Evolutionary conservation across 1,284 basidiomycete species (phyloP).

Genomic region (Testicularia cyperi): DNA sequence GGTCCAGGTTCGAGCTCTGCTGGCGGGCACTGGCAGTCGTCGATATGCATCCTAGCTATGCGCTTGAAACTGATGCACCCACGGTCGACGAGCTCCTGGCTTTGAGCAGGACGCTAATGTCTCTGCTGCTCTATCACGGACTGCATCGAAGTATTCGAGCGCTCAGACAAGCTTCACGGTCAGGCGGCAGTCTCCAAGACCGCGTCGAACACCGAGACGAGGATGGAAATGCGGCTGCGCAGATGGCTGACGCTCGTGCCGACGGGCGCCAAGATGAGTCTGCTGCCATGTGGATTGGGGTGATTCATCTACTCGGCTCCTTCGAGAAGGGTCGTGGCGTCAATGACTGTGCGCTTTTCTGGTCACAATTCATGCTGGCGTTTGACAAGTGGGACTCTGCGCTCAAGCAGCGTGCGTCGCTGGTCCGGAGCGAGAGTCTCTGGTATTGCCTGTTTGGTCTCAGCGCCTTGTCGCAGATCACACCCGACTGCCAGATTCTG

Average conservation of each 20-base stretch:
- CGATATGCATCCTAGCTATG: constrained; percentile 10
- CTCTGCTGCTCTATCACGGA: constrained; percentile 42
- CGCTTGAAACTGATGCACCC: constrained; percentile 50
- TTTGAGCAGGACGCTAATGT: constrained; percentile 35
- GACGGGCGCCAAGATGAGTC: too few relatives aligned
- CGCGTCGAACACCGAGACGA: too few relatives aligned
- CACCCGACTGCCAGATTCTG: too few relatives aligned
- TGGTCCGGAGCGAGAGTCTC: constrained; percentile 62
- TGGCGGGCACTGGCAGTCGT: constrained; percentile 37
- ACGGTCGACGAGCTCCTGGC: constrained; percentile 20
- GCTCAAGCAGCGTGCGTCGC: constrained; percentile 65
- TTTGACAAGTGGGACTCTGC: constrained; percentile 34
- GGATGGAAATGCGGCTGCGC: too few relatives aligned
- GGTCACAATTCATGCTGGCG: constrained; percentile 41
- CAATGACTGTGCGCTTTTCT: constrained; percentile 18
- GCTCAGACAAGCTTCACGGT: too few relatives aligned
- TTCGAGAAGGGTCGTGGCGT: constrained; percentile 25
- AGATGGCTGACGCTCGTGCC: too few relatives aligned
- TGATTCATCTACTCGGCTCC: constrained; percentile 66
- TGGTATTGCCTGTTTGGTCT: constrained; percentile 75
- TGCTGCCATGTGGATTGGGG: constrained; percentile 74
- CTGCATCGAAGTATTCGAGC: constrained; percentile 30
- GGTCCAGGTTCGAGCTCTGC: constrained; percentile 46
- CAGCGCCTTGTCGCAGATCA: constrained; percentile 78
- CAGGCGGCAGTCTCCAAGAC: too few relatives aligned